Percentiles rank a stretch among this genome's conserved stretches.
Conservation (phyloP, 2,329 filamentous ascomycete species). For the Cephalotrichum gorgonifer region DNA sequence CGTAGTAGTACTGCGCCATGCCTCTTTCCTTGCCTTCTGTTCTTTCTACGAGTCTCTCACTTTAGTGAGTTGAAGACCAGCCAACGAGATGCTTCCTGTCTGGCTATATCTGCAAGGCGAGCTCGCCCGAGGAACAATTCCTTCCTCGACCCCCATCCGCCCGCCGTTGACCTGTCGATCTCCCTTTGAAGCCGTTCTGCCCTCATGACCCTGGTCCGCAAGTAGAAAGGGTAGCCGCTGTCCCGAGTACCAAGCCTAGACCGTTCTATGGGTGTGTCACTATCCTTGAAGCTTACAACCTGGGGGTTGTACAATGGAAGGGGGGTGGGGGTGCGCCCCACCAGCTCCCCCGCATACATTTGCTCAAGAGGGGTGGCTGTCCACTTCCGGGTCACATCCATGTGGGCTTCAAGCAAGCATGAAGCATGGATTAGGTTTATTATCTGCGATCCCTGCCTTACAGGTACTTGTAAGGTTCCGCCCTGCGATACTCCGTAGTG, state of each 20-base stretch:
- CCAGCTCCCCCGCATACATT: not conserved
- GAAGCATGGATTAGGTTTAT: not conserved
- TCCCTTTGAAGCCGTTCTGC: no score
- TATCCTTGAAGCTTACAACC: no score
- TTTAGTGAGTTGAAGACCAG: no score
- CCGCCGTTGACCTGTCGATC: no score
- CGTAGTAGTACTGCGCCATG: not conserved
- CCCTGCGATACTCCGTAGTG: not conserved
- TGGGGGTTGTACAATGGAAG: no score
- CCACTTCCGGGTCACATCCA: not conserved
- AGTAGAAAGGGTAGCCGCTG: no score
- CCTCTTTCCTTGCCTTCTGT: not conserved
- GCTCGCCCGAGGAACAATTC: no score
- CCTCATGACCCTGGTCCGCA: no score
- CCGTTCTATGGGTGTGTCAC: no score
- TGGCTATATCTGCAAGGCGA: no score
- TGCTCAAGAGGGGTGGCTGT: not conserved
- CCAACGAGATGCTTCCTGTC: no score
- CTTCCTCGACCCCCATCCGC: no score
- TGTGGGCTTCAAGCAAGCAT: constrained; percentile 1
- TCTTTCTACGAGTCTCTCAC: not conserved
- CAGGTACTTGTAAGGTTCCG: not conserved
- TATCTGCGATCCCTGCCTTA: not conserved
- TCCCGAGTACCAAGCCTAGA: not conserved
- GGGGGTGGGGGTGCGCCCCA: not conserved